A percentile compares a stretch with the other conserved stretches of the same genome.
These are phyloP conservation scores for Colletotrichum higginsianum DNA, from an alignment of 2,329 filamentous ascomycete genomes.

Conservation along the genomic window DNA sequence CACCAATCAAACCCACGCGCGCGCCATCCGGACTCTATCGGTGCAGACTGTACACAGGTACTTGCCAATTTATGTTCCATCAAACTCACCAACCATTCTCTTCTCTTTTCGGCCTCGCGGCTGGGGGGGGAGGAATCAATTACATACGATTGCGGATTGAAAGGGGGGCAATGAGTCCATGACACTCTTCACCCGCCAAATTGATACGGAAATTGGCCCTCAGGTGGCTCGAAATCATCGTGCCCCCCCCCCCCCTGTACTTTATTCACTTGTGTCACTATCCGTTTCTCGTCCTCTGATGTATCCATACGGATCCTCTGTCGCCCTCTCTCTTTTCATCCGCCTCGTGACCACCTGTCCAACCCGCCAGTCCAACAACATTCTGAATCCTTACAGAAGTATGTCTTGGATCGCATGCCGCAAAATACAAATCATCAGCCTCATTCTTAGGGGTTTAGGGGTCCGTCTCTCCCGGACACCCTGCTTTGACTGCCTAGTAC, in stretches of 20 bases:
- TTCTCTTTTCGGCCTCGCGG: background rate
- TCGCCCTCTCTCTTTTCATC: background rate
- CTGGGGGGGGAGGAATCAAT: too few species aligned
- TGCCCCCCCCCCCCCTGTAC: background rate
- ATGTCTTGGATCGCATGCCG: background rate
- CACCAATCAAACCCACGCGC: conserved; percentile 3
- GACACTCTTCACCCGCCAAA: conserved; percentile 19
- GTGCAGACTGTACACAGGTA: background rate
- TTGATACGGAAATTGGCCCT: conserved; percentile 38
- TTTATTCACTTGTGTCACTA: background rate
- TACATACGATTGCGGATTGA: conserved; percentile 27
- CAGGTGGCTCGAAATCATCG: conserved; percentile 28
- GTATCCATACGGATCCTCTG: too few species aligned
- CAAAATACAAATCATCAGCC: background rate
- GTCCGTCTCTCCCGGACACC: background rate
- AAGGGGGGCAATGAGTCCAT: conserved; percentile 26
- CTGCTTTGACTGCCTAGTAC: too few species aligned
- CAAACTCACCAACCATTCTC: too few species aligned
- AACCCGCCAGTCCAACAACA: background rate
- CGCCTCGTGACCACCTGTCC: background rate
- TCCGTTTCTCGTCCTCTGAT: background rate
- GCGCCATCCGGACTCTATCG: background rate
- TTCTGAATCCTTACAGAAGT: background rate
- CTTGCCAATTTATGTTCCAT: too few species aligned
- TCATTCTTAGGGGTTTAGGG: background rate